Percentiles rank a stretch among this genome's conserved stretches.
Evolutionary conservation across 2,329 filamentous ascomycete species (phyloP).

Genomic region (Cercospora sp.): DNA sequence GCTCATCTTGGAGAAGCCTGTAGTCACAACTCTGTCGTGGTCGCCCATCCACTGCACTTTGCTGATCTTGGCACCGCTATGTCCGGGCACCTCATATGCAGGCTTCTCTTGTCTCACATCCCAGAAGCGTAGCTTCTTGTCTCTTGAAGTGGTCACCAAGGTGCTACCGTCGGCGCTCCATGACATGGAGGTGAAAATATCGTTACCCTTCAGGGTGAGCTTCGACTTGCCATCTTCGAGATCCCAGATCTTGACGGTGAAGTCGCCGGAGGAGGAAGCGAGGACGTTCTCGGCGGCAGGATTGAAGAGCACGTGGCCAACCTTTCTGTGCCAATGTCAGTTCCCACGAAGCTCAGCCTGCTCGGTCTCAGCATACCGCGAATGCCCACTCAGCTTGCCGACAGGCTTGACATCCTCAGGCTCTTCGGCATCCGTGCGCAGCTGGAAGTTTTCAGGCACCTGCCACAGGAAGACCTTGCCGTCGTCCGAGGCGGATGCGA

Average conservation of each 20-base stretch:
- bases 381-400: slow-evolving; percentile 80
- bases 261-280: slow-evolving; percentile 91
- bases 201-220: slow-evolving; percentile 77
- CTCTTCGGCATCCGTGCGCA: slow-evolving; percentile 81
- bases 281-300: slow-evolving; percentile 93
- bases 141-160: slow-evolving; percentile 87
- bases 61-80: slow-evolving; percentile 95
- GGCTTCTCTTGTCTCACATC: slow-evolving; percentile 91
- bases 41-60: slow-evolving; percentile 96
- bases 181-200: slow-evolving; percentile 92
- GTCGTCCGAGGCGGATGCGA: slow-evolving; percentile 94
- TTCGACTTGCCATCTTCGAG: slow-evolving; percentile 73
- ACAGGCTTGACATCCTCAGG: slow-evolving; percentile 77
- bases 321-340: slow-evolving; percentile 65
- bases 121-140: slow-evolving; percentile 98
- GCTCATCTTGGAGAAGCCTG: slow-evolving; percentile 97
- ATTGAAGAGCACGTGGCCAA: slow-evolving; percentile 97
- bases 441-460: slow-evolving; percentile 82
- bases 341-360: background rate
- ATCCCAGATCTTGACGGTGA: slow-evolving; percentile 95
- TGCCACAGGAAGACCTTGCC: slow-evolving; percentile 96
- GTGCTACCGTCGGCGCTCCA: slow-evolving; percentile 90
- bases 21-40: slow-evolving; percentile 92
- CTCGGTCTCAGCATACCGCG: slow-evolving; percentile 59
- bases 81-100: slow-evolving; percentile 79